Conservation (phyloP, 208 protist genomes). For the Acanthamoeba quina region DNA sequence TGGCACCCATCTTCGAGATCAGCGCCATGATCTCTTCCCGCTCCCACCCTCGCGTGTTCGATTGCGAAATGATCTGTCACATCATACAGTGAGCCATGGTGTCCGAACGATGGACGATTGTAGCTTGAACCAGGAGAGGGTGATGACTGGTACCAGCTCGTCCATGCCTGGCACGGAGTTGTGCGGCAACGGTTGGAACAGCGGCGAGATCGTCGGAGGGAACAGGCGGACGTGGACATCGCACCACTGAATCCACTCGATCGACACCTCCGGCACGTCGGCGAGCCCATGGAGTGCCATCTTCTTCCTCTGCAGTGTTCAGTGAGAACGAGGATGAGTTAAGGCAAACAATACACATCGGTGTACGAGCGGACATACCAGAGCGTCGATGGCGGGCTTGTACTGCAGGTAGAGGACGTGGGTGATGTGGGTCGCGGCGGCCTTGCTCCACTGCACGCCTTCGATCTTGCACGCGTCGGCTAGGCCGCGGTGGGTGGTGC, state of each 20-base stretch:
- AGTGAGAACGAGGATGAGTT: not conserved
- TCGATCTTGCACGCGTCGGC: not conserved
- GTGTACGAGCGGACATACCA: not conserved
- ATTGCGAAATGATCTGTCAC: conserved; percentile 17
- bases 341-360: not conserved
- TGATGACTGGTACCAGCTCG: not conserved
- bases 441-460: not conserved
- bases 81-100: not conserved
- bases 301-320: conserved; percentile 30
- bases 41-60: conserved; percentile 53
- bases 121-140: too few relatives aligned
- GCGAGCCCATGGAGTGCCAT: not conserved
- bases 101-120: not conserved
- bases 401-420: conserved; percentile 31
- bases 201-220: not conserved
- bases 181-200: conserved; percentile 1
- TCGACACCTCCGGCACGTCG: conserved; percentile 10
- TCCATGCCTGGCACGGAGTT: not conserved
- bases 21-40: conserved; percentile 42
- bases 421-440: not conserved
- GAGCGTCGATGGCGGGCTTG: not conserved
- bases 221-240: conserved; percentile 20
- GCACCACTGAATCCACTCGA: conserved; percentile 49
- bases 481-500: not conserved
- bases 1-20: conserved; percentile 23